A percentile compares a stretch with the other conserved stretches of the same genome.
Evolutionary conservation across 2,329 filamentous ascomycete species (phyloP).

Genomic region (Exophiala viscosa): DNA sequence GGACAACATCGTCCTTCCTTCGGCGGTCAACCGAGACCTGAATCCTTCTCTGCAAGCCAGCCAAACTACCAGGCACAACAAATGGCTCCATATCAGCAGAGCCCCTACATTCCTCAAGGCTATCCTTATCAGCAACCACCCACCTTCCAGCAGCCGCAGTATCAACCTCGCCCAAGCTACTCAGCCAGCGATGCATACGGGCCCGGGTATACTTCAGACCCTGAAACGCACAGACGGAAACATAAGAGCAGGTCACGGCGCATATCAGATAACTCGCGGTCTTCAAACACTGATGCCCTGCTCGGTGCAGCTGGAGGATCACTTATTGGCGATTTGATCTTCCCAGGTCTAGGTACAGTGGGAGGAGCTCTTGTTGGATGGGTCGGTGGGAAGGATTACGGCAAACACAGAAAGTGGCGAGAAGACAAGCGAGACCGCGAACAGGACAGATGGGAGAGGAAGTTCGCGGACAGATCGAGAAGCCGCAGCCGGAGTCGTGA

Average conservation of each 20-base stretch:
- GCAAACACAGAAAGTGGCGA: constrained; percentile 26
- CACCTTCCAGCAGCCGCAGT: constrained; percentile 4
- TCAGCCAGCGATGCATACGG: constrained; percentile 6
- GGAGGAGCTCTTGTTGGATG: constrained; percentile 29
- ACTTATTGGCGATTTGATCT: constrained; percentile 28
- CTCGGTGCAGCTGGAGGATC: constrained; percentile 29
- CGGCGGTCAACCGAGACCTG: constrained; percentile 10
- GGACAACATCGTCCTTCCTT: constrained; percentile 21
- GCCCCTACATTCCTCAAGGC: constrained; percentile 11
- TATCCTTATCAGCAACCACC: constrained; percentile 16
- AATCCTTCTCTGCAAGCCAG: constrained; percentile 14
- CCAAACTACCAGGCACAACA: constrained; percentile 17
- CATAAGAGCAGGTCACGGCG: constrained; percentile 19
- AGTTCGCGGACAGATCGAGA: constrained; percentile 16
- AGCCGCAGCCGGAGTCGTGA: constrained; percentile 16
- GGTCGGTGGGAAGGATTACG: constrained; percentile 29
- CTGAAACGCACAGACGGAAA: constrained; percentile 24
- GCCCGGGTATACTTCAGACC: constrained; percentile 27
- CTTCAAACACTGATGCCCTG: constrained; percentile 25
- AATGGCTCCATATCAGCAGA: constrained; percentile 8
- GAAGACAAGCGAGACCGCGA: constrained; percentile 25
- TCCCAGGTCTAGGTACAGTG: constrained; percentile 29
- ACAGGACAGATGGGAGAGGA: constrained; percentile 26
- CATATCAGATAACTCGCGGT: constrained; percentile 22
- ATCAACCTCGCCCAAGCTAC: constrained; percentile 4